Evolutionary conservation across 1,139 yeast genomes (phyloP).

Genomic region (Kodamaea sp.): DNA sequence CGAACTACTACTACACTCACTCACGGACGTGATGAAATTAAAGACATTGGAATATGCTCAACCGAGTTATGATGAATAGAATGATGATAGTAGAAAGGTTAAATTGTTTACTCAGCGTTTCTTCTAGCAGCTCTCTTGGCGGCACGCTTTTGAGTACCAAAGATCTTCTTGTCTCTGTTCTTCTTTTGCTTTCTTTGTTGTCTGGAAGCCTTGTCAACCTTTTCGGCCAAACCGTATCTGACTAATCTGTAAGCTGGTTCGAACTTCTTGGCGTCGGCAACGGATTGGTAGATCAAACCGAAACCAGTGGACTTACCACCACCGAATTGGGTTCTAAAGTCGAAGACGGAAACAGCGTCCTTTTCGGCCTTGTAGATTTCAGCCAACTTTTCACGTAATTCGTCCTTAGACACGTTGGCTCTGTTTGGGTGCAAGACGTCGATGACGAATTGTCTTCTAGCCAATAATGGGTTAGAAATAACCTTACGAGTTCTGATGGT

Average conservation of each 20-base stretch:
- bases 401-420: constrained; percentile 99
- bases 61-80: constrained; percentile 8
- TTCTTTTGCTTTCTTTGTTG: constrained; percentile 99
- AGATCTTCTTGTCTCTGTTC: constrained; percentile 99
- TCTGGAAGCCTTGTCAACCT: constrained; percentile 97
- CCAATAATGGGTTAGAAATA: constrained; percentile 98
- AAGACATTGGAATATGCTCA: constrained; percentile 5
- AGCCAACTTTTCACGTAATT: constrained; percentile 97
- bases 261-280: constrained; percentile 96
- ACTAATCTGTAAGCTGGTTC: constrained; percentile 99
- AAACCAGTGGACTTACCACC: constrained; percentile 99
- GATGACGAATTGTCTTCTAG: constrained; percentile 99
- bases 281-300: constrained; percentile 98
- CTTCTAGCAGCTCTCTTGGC: constrained; percentile 88
- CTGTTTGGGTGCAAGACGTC: constrained; percentile 99
- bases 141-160: constrained; percentile 96
- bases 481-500: constrained; percentile 99
- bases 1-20: constrained; percentile 2
- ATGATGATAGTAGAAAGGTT: constrained; percentile 6
- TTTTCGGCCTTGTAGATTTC: constrained; percentile 97
- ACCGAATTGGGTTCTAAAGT: constrained; percentile 99
- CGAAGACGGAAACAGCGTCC: constrained; percentile 98
- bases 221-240: constrained; percentile 96
- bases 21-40: constrained; percentile 1
- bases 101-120: constrained; percentile 47